phyloP scores from a whole-genome alignment of 768 basidiomycete genomes.

The Amanita inopinata region DNA sequence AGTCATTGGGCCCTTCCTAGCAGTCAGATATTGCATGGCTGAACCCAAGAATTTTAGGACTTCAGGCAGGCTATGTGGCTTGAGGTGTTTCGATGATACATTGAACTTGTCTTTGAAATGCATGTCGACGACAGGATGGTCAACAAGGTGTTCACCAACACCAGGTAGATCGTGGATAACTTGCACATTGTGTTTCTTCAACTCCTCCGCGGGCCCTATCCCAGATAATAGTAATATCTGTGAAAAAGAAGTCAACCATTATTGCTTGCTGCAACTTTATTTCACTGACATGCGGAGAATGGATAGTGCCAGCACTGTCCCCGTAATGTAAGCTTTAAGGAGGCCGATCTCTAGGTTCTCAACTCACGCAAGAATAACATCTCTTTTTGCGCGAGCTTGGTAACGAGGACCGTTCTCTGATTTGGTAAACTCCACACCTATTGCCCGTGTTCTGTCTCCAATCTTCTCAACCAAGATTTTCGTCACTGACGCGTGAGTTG shows the following conservation, averaged over 20 bases:
- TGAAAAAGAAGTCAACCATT: neutral
- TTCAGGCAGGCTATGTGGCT: conserved; percentile 19
- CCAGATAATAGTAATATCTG: conserved; percentile 69
- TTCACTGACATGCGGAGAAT: conserved; percentile 41
- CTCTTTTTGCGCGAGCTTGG: conserved; percentile 39
- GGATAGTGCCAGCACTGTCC: conserved; percentile 51
- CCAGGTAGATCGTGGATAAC: conserved; percentile 56
- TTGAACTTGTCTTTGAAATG: conserved; percentile 43
- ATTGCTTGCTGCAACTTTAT: neutral
- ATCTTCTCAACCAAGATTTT: conserved; percentile 43
- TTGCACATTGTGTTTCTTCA: conserved; percentile 42
- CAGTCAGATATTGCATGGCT: conserved; percentile 31
- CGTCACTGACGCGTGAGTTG: conserved; percentile 45
- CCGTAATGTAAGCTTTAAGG: neutral
- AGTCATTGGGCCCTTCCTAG: conserved; percentile 39
- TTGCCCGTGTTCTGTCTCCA: conserved; percentile 32
- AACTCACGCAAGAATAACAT: conserved; percentile 53
- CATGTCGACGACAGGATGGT: conserved; percentile 51
- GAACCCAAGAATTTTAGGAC: conserved; percentile 22
- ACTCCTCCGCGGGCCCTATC: conserved; percentile 55
- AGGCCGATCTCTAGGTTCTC: neutral
- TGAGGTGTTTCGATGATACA: conserved; percentile 30
- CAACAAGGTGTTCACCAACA: conserved; percentile 65
- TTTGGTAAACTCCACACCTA: conserved; percentile 52
- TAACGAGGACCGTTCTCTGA: conserved; percentile 28